Evolutionary conservation across 179 eudicot genomes (phyloP).

Genomic region (Corrigiola litoralis): DNA sequence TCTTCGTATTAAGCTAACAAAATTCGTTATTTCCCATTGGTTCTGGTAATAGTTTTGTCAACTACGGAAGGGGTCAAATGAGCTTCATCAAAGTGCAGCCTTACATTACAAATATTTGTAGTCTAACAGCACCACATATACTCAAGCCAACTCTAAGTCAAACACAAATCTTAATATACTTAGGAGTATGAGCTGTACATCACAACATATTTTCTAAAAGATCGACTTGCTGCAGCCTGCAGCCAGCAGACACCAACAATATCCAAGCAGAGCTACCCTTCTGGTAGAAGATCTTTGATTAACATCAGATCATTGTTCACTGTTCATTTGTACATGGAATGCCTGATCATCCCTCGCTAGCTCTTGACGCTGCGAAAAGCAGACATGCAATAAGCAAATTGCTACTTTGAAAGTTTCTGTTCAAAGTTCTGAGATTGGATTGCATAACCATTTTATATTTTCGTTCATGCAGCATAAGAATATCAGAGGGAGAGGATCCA

Average conservation of each 20-base stretch:
- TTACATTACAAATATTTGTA: neutral
- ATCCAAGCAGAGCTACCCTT: neutral
- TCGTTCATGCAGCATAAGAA: neutral
- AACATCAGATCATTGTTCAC: neutral
- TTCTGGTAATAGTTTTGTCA: slow-evolving; percentile 7
- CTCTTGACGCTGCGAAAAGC: slow-evolving; percentile 18
- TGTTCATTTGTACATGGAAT: neutral
- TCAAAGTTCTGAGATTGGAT: neutral
- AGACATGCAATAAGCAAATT: neutral
- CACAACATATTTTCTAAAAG: neutral
- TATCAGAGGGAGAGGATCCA: neutral
- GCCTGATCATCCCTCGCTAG: slow-evolving; percentile 5
- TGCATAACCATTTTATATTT: neutral
- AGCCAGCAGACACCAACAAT: neutral
- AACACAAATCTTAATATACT: neutral
- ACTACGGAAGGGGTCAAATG: slow-evolving; percentile 8
- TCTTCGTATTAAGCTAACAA: neutral
- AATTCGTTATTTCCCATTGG: neutral
- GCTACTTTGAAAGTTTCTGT: neutral
- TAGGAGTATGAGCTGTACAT: slow-evolving; percentile 8
- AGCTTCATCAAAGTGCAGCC: neutral
- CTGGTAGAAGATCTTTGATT: neutral
- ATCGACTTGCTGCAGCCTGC: neutral
- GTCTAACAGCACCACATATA: neutral
- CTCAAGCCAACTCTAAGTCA: neutral